Base-by-base conservation (phyloP, 164 flowering plant genomes). In the Cinnamomum chago region DNA sequence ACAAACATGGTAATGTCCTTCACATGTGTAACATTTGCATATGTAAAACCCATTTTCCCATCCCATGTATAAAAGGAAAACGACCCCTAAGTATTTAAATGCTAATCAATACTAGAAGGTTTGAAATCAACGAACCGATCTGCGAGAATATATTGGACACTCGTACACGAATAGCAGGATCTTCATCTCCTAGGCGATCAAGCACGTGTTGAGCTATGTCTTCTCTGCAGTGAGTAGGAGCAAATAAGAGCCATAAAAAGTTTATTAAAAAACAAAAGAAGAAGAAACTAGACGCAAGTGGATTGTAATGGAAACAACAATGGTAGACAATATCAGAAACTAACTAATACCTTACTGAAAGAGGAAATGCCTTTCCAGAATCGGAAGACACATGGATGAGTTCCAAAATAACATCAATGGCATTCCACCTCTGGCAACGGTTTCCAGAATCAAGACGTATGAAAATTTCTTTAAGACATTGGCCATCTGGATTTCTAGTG, bases 391-490 rank as follows among this genome's bases (percentile, higher is more conserved):
- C 77, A 33, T 47, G 78, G 67, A 92, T 70, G 23, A 92, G 72
- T 76, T 87, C 85, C 20, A 92, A 85, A 72, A 89, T 55, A 73
- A 92, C 88, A 83, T 88, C 90, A 78, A 87, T 52, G 71, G 95
- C 93, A 81, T 93, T 93, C 82, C 78, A 86, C 83, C 92, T 81
- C 77, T 84, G 88, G 58, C 76, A 47, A 28, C 76, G n/a, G 58
- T 76, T 85, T 77, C 75, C 82, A 72, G 80, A 81, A 78, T 65
- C 72, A 73, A 87, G 86, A 28, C 86, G 86, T 76, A 79, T 78
- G 20, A 90, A 82, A 78, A 94, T 85, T 80, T 90, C 89, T 71
- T 81, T 55, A 65, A 94, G 82, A 70, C 91, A 86, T 50, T 77
- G 78, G 75, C 68, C 66, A 76, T 90, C 85, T 27, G 78, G 69